These are phyloP conservation scores for Microstroma glucosiphilum DNA, from an alignment of 1,284 basidiomycete genomes.

Conservation along the genomic window DNA sequence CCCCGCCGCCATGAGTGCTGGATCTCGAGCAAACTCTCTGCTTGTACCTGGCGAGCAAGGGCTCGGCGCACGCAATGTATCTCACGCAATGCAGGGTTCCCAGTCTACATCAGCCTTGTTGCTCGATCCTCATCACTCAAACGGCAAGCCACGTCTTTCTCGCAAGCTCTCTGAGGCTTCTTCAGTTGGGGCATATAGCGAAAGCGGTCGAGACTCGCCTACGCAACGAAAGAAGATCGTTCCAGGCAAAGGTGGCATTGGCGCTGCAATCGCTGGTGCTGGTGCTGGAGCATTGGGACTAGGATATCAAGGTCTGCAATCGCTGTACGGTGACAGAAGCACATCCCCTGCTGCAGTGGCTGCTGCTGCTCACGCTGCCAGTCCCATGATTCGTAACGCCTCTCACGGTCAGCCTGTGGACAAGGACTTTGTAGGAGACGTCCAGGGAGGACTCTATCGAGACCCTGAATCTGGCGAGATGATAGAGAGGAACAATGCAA, in stretches of 20 bases:
- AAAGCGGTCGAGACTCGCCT: slow-evolving; percentile 5
- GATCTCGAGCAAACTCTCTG: no score
- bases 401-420: neutral
- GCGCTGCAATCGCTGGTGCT: slow-evolving; percentile 35
- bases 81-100: neutral
- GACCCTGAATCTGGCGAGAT: slow-evolving; percentile 31
- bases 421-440: slow-evolving; percentile 14
- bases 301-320: slow-evolving; percentile 25
- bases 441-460: slow-evolving; percentile 31
- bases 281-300: slow-evolving; percentile 31
- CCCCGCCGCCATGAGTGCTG: neutral
- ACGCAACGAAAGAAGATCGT: slow-evolving; percentile 15
- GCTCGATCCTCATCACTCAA: slow-evolving; percentile 14
- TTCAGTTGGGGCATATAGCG: neutral
- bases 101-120: slow-evolving; percentile 4
- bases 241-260: slow-evolving; percentile 25
- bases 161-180: slow-evolving; percentile 30
- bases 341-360: slow-evolving; percentile 7
- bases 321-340: slow-evolving; percentile 12
- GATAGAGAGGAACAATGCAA: slow-evolving; percentile 19
- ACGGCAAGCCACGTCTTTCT: no score
- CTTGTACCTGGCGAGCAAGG: no score
- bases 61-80: no score
- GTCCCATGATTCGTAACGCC: neutral
- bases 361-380: neutral